These are phyloP conservation scores for Kwoniella bestiolae DNA, from an alignment of 768 basidiomycete species.

Conservation along the genomic window DNA sequence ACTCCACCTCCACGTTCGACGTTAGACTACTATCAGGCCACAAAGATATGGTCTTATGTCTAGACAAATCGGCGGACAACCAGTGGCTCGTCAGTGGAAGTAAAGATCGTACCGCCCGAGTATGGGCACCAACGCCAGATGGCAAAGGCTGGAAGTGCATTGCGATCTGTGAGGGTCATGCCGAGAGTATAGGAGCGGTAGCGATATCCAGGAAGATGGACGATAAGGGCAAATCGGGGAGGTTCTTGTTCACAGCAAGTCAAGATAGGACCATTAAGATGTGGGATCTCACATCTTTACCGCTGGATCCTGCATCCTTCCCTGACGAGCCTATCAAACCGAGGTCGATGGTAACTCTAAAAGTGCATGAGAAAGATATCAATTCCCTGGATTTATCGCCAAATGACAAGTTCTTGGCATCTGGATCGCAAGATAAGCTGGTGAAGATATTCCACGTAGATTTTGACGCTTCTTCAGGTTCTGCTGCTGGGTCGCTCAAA, in stretches of 20 bases:
- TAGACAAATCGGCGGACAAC: constrained; percentile 72
- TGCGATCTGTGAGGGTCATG: constrained; percentile 87
- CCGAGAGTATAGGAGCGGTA: constrained; percentile 89
- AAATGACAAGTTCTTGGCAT: constrained; percentile 83
- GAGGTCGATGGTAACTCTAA: constrained; percentile 79
- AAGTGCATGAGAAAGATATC: constrained; percentile 98
- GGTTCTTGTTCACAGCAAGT: constrained; percentile 90
- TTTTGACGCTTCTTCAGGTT: constrained; percentile 58
- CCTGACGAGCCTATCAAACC: constrained; percentile 63
- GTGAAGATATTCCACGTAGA: constrained; percentile 85
- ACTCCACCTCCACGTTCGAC: constrained; percentile 75
- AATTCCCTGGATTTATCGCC: constrained; percentile 92
- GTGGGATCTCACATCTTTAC: constrained; percentile 75
- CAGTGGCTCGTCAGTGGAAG: constrained; percentile 83
- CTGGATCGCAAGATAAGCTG: constrained; percentile 93
- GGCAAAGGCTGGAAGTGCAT: constrained; percentile 70
- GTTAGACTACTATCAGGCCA: constrained; percentile 86
- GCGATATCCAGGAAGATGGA: constrained; percentile 69
- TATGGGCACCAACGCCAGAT: constrained; percentile 69
- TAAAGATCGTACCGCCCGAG: constrained; percentile 83
- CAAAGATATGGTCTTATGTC: constrained; percentile 83
- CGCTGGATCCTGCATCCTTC: constrained; percentile 47
- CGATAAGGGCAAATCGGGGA: constrained; percentile 42
- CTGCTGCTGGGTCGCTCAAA: constrained; percentile 69
- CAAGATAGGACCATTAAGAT: constrained; percentile 98